These are phyloP conservation scores for Pyricularia grisea DNA, from an alignment of 2,329 filamentous ascomycete species.

Conservation along the genomic window DNA sequence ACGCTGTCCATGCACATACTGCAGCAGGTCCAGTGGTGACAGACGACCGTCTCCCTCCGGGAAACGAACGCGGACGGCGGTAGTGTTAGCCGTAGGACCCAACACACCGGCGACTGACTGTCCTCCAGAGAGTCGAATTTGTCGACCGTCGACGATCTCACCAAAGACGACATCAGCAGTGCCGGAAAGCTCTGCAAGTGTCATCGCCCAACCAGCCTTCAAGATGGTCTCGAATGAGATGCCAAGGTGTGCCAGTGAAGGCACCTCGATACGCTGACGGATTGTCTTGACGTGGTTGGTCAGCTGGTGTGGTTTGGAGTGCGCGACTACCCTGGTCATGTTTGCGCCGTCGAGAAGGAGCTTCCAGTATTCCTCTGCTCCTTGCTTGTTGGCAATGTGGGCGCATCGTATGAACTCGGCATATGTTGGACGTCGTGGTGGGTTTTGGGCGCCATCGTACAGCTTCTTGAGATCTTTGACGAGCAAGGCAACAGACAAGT, in stretches of 20 bases:
- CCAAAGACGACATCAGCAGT: constrained; percentile 46
- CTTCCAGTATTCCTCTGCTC: constrained; percentile 35
- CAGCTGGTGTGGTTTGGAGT: constrained; percentile 28
- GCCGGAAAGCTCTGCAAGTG: constrained; percentile 39
- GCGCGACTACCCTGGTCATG: constrained; percentile 36
- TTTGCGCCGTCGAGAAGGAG: constrained; percentile 31
- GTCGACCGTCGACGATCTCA: constrained; percentile 39
- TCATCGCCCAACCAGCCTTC: constrained; percentile 48
- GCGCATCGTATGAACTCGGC: constrained; percentile 36
- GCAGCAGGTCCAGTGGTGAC: constrained; percentile 39
- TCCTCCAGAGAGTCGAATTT: constrained; percentile 27
- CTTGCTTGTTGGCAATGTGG: constrained; percentile 23
- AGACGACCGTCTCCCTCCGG: constrained; percentile 25
- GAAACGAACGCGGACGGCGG: constrained; percentile 39
- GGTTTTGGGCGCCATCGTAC: constrained; percentile 26
- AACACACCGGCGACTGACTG: constrained; percentile 48
- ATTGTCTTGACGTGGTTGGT: constrained; percentile 29
- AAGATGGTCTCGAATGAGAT: constrained; percentile 42
- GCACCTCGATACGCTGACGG: constrained; percentile 27
- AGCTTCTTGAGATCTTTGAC: constrained; percentile 38
- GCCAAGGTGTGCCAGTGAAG: constrained; percentile 30
- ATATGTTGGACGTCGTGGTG: constrained; percentile 30
- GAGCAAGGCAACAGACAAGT: constrained; percentile 32
- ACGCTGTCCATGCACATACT: constrained; percentile 38
- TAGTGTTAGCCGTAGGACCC: constrained; percentile 35